phyloP scores from a whole-genome alignment of 148 eudicot genomes.

The Vaccinium corymbosum region DNA sequence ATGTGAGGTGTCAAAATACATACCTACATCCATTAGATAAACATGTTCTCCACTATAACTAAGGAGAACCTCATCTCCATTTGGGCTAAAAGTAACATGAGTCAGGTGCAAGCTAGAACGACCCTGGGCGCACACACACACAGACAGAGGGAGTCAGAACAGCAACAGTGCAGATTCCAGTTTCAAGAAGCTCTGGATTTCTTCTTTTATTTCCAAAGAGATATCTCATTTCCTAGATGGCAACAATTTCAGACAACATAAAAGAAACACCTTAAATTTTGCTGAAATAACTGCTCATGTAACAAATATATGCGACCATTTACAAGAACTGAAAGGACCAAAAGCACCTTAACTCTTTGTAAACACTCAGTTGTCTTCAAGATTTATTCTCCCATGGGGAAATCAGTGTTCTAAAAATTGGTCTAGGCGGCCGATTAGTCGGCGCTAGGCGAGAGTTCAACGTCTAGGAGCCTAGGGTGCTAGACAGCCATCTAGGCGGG shows the following conservation, averaged over 20 bases:
- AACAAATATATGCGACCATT: background rate
- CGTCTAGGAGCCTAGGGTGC: too few species aligned
- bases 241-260: background rate
- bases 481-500: too few species aligned
- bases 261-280: background rate
- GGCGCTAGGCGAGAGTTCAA: too few species aligned
- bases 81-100: constrained; percentile 90
- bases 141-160: background rate
- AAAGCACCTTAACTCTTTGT: background rate
- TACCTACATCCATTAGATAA: constrained; percentile 91
- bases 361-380: background rate
- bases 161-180: background rate
- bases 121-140: constrained; percentile 35
- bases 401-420: too few species aligned
- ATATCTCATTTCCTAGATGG: background rate
- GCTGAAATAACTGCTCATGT: background rate
- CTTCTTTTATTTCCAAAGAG: background rate
- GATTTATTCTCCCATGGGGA: background rate
- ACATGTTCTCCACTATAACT: constrained; percentile 96
- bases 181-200: background rate
- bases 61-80: constrained; percentile 83
- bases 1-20: constrained; percentile 12
- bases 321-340: background rate
- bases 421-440: too few species aligned
- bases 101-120: constrained; percentile 77